Conservation (phyloP, 2,329 filamentous ascomycete species). For the Dactylonectria macrodidyma region DNA sequence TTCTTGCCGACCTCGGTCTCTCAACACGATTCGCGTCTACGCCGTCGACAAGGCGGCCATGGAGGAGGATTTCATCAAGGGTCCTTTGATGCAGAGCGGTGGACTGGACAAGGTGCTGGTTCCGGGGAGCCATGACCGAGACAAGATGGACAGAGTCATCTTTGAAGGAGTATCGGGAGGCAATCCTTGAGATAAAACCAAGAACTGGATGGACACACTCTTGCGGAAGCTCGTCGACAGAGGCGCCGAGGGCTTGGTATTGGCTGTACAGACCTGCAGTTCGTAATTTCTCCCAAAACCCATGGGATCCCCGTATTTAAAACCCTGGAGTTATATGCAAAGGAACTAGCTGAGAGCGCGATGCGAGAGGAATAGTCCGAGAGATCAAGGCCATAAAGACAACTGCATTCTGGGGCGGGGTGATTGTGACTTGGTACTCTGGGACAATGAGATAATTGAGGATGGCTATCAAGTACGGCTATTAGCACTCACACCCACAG, state of each 20-base stretch:
- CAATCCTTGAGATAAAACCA: not conserved
- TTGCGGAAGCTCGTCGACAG: not conserved
- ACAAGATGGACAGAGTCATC: conserved; percentile 9
- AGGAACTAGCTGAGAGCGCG: not conserved
- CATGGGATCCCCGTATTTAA: not conserved
- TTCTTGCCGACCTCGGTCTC: too few species aligned
- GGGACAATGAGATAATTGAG: too few species aligned
- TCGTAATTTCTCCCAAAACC: not conserved
- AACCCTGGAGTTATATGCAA: not conserved
- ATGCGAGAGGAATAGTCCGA: not conserved
- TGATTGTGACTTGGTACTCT: too few species aligned
- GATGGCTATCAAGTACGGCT: too few species aligned
- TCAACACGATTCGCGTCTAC: too few species aligned
- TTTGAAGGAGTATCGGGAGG: conserved; percentile 7
- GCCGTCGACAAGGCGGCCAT: not conserved
- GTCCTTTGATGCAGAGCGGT: conserved; percentile 2
- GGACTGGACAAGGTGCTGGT: conserved; percentile 3
- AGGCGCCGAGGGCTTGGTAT: conserved; percentile 12
- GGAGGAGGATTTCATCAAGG: conserved; percentile 21
- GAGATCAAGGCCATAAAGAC: too few species aligned
- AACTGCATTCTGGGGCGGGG: too few species aligned
- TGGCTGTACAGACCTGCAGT: conserved; percentile 21
- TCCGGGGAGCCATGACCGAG: not conserved
- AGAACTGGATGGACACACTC: conserved; percentile 7
- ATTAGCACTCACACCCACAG: too few species aligned